Evolutionary conservation across 2,329 filamentous ascomycete genomes (phyloP), one percentile per base, ranked within the genome.

Genomic region (Didymella arachidicola): DNA sequence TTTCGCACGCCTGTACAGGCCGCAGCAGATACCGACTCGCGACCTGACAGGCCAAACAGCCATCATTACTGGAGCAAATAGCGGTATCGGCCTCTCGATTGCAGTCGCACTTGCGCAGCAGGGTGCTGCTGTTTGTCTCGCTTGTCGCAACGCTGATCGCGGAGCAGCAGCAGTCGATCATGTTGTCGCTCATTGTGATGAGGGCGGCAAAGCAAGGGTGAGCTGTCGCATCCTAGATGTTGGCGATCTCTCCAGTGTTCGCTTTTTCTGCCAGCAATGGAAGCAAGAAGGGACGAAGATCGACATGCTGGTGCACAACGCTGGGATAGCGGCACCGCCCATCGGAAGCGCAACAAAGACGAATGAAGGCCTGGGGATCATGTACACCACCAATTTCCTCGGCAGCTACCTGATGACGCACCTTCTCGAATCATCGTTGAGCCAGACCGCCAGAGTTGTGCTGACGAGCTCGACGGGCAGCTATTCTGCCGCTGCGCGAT

Each of bases 11-110:
- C 41, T 67, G 4, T 66, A 60, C 42, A 59, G 26, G 14, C 58
- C 58, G 0, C 64, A 66, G 16, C 7, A 11, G 7, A 43, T 51
- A 11, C 42, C 64, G 1, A 22, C 36, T 12, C 59, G 62, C 47
- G 25, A 63, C 19, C 56, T 83, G 46, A 74, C 72, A 8, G 78
- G 79, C 12, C 80, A 80, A 62, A 81, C 79, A 0, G 78, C 83
- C 3, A 71, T 84, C 8, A 66, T 84, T 16, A 84, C 83, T 7
- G 82, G 83, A 22, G 80, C 80, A 10, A 85, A 81, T 41, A 77
- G 79, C 2, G 83, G 83, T 4, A 69, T 85, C 14, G 83, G 83
- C 0, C 77, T 81, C 2, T 63, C 49, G 12, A 65, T 68, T 11
- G 65, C 64, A 2, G 48, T 54, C 4, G 32, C 59, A 16, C 50